These are phyloP conservation scores for Rhizomucor miehei DNA, from an alignment of 371 early-diverging fungal genomes.

Conservation along the genomic window DNA sequence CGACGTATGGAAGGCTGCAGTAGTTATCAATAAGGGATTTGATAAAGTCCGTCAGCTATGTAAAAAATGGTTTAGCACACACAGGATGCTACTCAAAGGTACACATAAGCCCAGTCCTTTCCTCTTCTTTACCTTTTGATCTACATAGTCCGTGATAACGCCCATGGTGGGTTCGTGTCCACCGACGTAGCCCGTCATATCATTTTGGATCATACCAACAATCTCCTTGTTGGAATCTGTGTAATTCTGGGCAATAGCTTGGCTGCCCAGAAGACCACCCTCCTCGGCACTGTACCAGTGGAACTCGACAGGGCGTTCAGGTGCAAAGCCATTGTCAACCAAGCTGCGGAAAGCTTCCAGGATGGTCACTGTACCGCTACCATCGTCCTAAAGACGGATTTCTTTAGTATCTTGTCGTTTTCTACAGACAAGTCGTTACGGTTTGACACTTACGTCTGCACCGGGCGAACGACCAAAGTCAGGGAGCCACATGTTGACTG, in stretches of 20 bases:
- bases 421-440: neutral
- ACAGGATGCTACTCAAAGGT: no score
- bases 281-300: slow-evolving; percentile 95
- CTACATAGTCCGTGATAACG: slow-evolving; percentile 81
- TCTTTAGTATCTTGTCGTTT: neutral
- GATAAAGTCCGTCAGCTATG: slow-evolving; percentile 69
- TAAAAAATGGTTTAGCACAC: no score
- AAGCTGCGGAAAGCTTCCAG: slow-evolving; percentile 82
- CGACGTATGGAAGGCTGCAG: slow-evolving; percentile 49
- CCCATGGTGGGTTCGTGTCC: slow-evolving; percentile 69
- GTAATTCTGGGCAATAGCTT: slow-evolving; percentile 78
- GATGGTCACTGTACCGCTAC: slow-evolving; percentile 86
- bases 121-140: slow-evolving; percentile 38
- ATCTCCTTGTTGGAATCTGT: slow-evolving; percentile 53
- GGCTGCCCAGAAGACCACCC: slow-evolving; percentile 87
- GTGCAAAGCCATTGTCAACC: slow-evolving; percentile 67
- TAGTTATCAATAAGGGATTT: slow-evolving; percentile 46
- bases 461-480: slow-evolving; percentile 80
- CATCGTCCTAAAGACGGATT: slow-evolving; percentile 67
- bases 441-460: slow-evolving; percentile 60
- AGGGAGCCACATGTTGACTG: slow-evolving; percentile 84
- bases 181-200: slow-evolving; percentile 82
- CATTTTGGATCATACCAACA: slow-evolving; percentile 73
- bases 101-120: no score
- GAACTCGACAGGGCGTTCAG: slow-evolving; percentile 86